Evolutionary conservation across 805 yeast species (phyloP), one percentile per base, ranked within the genome.

Genomic region (Suhomyces sp.): DNA sequence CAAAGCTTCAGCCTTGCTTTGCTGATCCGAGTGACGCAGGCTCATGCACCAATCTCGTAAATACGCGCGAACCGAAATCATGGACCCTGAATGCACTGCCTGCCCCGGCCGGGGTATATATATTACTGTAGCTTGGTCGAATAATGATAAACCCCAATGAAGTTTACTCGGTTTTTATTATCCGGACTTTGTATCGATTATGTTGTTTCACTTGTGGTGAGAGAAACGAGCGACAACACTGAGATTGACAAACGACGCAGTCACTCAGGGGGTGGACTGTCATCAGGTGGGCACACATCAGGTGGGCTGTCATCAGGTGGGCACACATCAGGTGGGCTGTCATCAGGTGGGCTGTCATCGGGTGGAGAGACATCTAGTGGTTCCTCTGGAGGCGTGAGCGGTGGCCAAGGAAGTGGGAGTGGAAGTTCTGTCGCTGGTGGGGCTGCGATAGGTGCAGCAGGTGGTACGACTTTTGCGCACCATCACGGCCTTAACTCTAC

Each of bases 391-490:
- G n/a, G n/a, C n/a, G n/a, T n/a, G n/a, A 21, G 44, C n/a, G 19
- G 44, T 15, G 20, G 25, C 25, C 27, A 12, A 27, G 31, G 31
- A 27, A 13, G 15, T 1, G 44, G 27, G 13, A 13, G 44, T 10
- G 24, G 44, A 21, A 40, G 15, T 20, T 40, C 50, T n/a, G 44
- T n/a, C 21, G 46, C 46, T 17, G 17, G 45, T 4, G 31, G 43
- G 10, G 45, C 51, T 10, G 47, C 44, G 22, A 35, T 50, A 22
- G 44, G 49, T 24, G 39, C 29, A 6, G 44, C 9, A 21, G 48
- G 27, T 10, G 37, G 43, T 47, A 35, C 45, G 37, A 33, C 39
- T 17, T 9, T 27, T 47, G 41, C 45, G 9, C 41, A 19, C 17
- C 21, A 17, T 37, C 41, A 9, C 17, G 17, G 35, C 2, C 35